phyloP scores from a whole-genome alignment of 257 asterid species.

The Catharanthus roseus region DNA sequence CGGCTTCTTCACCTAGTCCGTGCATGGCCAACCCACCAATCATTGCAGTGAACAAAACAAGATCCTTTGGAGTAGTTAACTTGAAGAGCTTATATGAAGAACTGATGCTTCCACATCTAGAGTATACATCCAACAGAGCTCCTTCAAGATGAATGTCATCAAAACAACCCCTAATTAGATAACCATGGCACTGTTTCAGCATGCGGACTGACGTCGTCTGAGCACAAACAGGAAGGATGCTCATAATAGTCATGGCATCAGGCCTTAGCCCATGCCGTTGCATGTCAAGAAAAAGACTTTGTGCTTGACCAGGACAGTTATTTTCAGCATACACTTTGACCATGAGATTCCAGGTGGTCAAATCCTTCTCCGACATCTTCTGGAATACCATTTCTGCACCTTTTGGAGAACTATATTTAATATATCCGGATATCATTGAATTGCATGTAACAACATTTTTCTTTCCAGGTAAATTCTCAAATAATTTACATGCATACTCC shows the following conservation, averaged over 20 bases:
- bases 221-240: constrained; percentile 63
- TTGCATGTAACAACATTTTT: constrained; percentile 57
- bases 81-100: constrained; percentile 56
- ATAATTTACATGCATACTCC: constrained; percentile 45
- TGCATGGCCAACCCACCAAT: constrained; percentile 85
- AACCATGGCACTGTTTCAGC: constrained; percentile 76
- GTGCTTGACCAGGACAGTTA: constrained; percentile 51
- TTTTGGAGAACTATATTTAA: constrained; percentile 31
- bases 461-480: constrained; percentile 43
- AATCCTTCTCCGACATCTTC: constrained; percentile 54
- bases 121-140: constrained; percentile 59
- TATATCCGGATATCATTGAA: constrained; percentile 59
- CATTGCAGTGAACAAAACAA: constrained; percentile 73
- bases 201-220: constrained; percentile 58
- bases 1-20: constrained; percentile 70
- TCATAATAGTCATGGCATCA: constrained; percentile 55
- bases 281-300: constrained; percentile 46
- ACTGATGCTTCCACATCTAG: constrained; percentile 67
- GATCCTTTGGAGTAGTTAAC: constrained; percentile 51
- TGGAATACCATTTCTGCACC: constrained; percentile 46
- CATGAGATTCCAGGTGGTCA: constrained; percentile 71
- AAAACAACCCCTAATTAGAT: constrained; percentile 40
- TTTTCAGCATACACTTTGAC: constrained; percentile 55
- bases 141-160: constrained; percentile 52
- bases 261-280: constrained; percentile 50